Conservation (phyloP, 345 rosid species). For the Eutrema heterophyllum region DNA sequence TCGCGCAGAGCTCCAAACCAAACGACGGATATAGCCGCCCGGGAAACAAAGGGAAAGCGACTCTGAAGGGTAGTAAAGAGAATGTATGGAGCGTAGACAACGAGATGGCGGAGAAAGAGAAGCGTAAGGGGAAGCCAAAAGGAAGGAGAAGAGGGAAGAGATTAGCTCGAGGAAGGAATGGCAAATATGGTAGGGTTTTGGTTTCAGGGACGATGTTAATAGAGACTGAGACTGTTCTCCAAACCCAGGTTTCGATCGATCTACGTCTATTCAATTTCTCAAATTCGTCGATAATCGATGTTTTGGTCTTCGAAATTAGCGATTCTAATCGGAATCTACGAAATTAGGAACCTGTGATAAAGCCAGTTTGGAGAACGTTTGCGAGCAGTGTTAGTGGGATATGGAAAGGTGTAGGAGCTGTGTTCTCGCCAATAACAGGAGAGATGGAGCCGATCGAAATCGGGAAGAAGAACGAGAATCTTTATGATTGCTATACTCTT, state of each 20-base stretch:
- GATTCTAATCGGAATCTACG: neutral
- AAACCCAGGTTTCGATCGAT: constrained; percentile 58
- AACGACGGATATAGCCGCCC: constrained; percentile 26
- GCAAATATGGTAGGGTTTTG: constrained; percentile 39
- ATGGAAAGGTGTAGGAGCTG: constrained; percentile 97
- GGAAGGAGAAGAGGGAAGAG: constrained; percentile 46
- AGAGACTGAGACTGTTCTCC: constrained; percentile 81
- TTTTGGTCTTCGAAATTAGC: neutral
- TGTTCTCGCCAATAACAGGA: constrained; percentile 75
- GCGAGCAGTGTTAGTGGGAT: constrained; percentile 89
- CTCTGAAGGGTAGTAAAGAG: constrained; percentile 53
- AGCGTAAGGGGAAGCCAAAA: constrained; percentile 31
- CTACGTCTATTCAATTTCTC: neutral
- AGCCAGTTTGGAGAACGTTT: constrained; percentile 79
- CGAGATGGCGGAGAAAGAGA: constrained; percentile 45
- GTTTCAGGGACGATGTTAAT: constrained; percentile 69
- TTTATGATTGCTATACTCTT: constrained; percentile 76
- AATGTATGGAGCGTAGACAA: constrained; percentile 85
- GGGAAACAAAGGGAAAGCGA: constrained; percentile 30
- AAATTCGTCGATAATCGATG: neutral
- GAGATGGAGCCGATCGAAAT: constrained; percentile 89
- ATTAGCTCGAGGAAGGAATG: constrained; percentile 38
- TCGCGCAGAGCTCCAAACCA: constrained; percentile 33
- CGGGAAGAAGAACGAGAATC: constrained; percentile 58
- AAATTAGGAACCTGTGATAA: constrained; percentile 82